A percentile compares a stretch with the other conserved stretches of the same genome.
These are phyloP conservation scores for Colletotrichum orbiculare DNA, from an alignment of 2,329 filamentous ascomycete genomes.

Conservation along the genomic window DNA sequence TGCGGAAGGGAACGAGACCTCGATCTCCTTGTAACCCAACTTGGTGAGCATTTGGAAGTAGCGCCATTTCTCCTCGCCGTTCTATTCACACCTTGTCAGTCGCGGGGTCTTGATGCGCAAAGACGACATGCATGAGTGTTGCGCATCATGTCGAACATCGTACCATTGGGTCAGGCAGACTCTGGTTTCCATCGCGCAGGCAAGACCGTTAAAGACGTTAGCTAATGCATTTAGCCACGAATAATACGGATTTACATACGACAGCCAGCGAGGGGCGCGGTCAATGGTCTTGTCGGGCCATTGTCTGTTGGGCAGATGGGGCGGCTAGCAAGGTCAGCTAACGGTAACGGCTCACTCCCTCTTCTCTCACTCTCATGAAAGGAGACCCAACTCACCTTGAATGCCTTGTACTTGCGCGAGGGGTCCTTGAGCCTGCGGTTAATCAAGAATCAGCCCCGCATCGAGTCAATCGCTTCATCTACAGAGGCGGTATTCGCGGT, in stretches of 20 bases:
- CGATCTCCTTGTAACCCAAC: slow-evolving; percentile 97
- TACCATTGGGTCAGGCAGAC: slow-evolving; percentile 92
- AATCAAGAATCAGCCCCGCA: neutral
- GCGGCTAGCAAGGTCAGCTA: slow-evolving; percentile 47
- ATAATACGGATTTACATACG: slow-evolving; percentile 46
- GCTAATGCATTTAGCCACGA: neutral
- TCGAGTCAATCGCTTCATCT: neutral
- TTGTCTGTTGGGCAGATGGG: slow-evolving; percentile 74
- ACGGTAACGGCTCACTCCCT: neutral
- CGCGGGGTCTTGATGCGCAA: too few relatives aligned
- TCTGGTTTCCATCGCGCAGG: slow-evolving; percentile 93
- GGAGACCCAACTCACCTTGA: slow-evolving; percentile 24
- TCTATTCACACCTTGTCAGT: slow-evolving; percentile 60
- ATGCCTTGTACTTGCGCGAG: slow-evolving; percentile 39
- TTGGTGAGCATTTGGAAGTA: slow-evolving; percentile 96
- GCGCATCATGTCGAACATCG: slow-evolving; percentile 39
- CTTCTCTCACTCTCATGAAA: neutral
- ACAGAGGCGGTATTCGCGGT: neutral
- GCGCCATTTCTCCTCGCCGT: slow-evolving; percentile 91
- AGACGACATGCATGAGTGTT: too few relatives aligned
- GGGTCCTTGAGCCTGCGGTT: slow-evolving; percentile 35
- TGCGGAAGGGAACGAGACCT: slow-evolving; percentile 94
- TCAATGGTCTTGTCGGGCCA: slow-evolving; percentile 87
- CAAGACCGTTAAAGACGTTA: slow-evolving; percentile 24
- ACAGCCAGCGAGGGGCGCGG: slow-evolving; percentile 90